phyloP scores from a whole-genome alignment of 2,329 filamentous ascomycete species.

The Trichoderma arundinaceum region DNA sequence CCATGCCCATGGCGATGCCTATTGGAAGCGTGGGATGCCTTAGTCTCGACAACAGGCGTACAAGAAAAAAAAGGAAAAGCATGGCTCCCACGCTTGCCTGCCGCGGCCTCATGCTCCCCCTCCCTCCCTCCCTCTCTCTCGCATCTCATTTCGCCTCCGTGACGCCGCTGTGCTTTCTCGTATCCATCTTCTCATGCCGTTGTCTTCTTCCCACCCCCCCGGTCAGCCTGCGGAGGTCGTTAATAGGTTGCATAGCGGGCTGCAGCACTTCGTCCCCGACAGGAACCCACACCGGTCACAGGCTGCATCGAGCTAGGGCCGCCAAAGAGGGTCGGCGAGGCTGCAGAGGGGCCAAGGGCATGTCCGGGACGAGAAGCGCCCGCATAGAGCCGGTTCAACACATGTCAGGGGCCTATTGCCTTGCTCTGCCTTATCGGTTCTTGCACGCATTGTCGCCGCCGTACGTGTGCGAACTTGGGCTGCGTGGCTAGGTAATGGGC shows the following conservation, averaged over 20 bases:
- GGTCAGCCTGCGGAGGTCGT: not conserved
- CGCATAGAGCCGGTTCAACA: not conserved
- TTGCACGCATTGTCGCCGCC: not conserved
- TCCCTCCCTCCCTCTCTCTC: not conserved
- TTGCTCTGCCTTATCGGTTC: slow-evolving; percentile 7
- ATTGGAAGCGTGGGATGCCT: too few relatives aligned
- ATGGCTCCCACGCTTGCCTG: slow-evolving; percentile 2
- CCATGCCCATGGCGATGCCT: too few relatives aligned
- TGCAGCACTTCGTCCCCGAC: not conserved
- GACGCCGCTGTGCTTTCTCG: slow-evolving; percentile 13
- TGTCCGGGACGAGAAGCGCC: not conserved
- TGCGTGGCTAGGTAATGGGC: not conserved
- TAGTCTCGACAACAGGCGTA: too few relatives aligned
- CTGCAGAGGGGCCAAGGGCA: not conserved
- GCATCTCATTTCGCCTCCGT: slow-evolving; percentile 12
- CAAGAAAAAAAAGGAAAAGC: not conserved
- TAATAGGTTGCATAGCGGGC: slow-evolving; percentile 11
- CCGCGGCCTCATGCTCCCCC: not conserved
- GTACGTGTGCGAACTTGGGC: slow-evolving; percentile 6
- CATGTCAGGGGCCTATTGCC: not conserved
- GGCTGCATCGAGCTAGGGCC: slow-evolving; percentile 3
- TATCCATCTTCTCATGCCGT: not conserved
- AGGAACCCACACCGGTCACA: slow-evolving; percentile 20
- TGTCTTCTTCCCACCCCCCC: too few relatives aligned
- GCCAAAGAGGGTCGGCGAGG: slow-evolving; percentile 1